Conservation (phyloP, 345 rosid genomes). For the Noccaea caerulescens region DNA sequence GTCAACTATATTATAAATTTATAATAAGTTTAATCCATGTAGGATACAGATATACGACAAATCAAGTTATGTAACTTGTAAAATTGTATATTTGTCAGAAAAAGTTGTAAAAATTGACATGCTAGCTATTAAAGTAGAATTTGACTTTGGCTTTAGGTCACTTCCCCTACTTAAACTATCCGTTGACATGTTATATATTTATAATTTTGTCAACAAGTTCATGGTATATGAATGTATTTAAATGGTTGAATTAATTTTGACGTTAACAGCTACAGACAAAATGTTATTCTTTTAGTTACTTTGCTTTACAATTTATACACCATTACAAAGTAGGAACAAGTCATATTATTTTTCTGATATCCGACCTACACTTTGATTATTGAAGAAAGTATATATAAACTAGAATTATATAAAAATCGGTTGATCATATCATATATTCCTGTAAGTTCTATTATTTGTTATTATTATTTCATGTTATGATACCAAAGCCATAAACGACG, state of each 20-base stretch:
- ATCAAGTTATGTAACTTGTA: background rate
- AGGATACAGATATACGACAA: background rate
- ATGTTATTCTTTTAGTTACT: background rate
- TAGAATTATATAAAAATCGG: constrained; percentile 12
- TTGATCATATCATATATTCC: constrained; percentile 18
- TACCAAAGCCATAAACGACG: constrained; percentile 12
- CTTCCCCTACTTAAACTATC: constrained; percentile 10
- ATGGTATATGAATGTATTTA: constrained; percentile 21
- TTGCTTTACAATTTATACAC: background rate
- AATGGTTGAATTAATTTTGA: constrained; percentile 20
- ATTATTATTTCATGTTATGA: background rate
- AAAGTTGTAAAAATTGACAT: constrained; percentile 26
- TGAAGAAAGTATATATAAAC: constrained; percentile 1
- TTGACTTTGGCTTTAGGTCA: constrained; percentile 40
- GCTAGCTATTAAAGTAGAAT: constrained; percentile 20
- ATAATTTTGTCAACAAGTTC: constrained; percentile 26
- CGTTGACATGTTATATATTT: constrained; percentile 29
- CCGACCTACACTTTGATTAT: constrained; percentile 20
- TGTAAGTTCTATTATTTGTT: background rate
- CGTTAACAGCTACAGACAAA: constrained; percentile 25
- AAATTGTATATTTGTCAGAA: constrained; percentile 24
- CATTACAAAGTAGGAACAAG: constrained; percentile 29
- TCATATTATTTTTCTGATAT: background rate
- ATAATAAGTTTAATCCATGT: constrained; percentile 3
- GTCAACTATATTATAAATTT: constrained; percentile 9